Base-by-base conservation (phyloP, 129 eudicot species). In the Oenanthe sinensis region DNA sequence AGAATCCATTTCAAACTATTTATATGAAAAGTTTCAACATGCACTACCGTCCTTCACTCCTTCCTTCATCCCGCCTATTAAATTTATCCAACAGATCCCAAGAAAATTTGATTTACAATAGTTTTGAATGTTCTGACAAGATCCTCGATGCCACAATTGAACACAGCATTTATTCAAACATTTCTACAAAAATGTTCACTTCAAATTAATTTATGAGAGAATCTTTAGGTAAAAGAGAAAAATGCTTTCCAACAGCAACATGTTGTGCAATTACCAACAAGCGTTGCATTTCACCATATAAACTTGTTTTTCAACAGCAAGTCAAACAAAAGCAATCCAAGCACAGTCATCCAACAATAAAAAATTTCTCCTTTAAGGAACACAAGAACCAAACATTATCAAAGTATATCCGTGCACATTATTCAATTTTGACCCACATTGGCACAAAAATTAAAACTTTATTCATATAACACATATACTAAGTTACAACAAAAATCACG, bases 401-500 rank as follows among this genome's bases (percentile, higher is more conserved):
- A 46, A 67, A 13, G 42, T 74, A 28, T 11, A 45, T 45, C 43
- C 5, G 13, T 24, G 60, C 54, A 46, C 42, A 74, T 46, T 74
- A 28, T 74, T 74, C 19, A 9, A 24, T 28, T 74, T 72, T 74
- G 13, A 74, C 50, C 60, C 33, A 74, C 6, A 46, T 7, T 60
- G 26, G 16, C 28, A 74, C 12, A 45, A 74, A 74, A 4, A n/a
- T 28, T 46, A 14, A 4, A 74, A 13, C 33, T 46, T 46, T 45
- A 74, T 74, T 74, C 40, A 46, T 46, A 46, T 74, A 74, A 12
- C 43, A 74, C 62, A 26, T 26, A 45, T 45, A 74, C 15, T 24
- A 74, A 74, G 77, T 74, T 74, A 74, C 62, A 74, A n/a, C 60
- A 74, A 74, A 3, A 5, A 26, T 45, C 37, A 46, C 52, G 8